A percentile compares a stretch with the other conserved stretches of the same genome.
Conservation (phyloP, 257 asterid species). For the Orobanche coerulescens region DNA sequence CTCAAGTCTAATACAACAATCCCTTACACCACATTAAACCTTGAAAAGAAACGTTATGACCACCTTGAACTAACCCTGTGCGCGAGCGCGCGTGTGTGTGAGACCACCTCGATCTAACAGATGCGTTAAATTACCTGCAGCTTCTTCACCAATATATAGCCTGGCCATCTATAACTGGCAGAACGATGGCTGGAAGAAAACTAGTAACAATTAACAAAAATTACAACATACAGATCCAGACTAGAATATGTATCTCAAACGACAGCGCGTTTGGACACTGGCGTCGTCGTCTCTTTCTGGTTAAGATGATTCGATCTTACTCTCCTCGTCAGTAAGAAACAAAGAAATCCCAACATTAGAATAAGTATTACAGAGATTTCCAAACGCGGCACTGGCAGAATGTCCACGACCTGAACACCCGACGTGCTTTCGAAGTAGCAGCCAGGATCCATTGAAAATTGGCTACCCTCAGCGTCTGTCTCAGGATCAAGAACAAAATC, state of each 20-base stretch:
- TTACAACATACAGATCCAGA: not conserved
- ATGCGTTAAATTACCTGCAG: not conserved
- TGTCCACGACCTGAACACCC: constrained; percentile 24
- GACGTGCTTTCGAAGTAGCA: constrained; percentile 35
- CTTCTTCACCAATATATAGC: not conserved
- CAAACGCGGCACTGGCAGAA: constrained; percentile 34
- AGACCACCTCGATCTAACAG: not conserved
- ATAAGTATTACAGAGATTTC: constrained; percentile 37
- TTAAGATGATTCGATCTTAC: constrained; percentile 29
- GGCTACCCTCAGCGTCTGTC: constrained; percentile 24
- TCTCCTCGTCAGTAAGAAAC: constrained; percentile 60
- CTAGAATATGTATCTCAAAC: constrained; percentile 24
- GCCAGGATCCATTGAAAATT: constrained; percentile 26
- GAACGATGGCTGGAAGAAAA: not conserved
- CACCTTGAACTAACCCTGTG: too few species aligned
- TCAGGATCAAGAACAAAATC: constrained; percentile 67
- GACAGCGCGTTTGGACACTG: constrained; percentile 34
- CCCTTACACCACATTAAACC: too few species aligned
- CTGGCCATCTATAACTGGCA: not conserved
- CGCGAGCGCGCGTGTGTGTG: too few species aligned
- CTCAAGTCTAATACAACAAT: too few species aligned
- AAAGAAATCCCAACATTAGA: constrained; percentile 45
- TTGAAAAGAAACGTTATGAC: too few species aligned
- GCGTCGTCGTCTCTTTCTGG: constrained; percentile 35
- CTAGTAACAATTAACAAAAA: not conserved